Evolutionary conservation across 208 protist species (phyloP).

Genomic region (Acanthamoeba culbertsoni): DNA sequence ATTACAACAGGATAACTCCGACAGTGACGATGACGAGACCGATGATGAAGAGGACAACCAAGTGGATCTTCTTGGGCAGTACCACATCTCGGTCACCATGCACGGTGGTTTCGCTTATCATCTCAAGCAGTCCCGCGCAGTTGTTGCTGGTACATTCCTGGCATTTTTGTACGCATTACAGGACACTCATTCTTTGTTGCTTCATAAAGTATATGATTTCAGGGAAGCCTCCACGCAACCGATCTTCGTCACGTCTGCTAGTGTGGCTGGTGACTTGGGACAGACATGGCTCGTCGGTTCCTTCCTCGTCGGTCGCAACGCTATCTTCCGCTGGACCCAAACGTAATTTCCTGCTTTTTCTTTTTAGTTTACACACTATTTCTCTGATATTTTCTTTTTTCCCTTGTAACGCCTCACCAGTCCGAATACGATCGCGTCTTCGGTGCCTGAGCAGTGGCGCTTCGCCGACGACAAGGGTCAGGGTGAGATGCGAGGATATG

Average conservation of each 20-base stretch:
- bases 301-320: conserved; percentile 6
- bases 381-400: neutral
- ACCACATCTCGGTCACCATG: neutral
- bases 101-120: conserved; percentile 49
- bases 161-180: neutral
- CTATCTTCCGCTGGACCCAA: conserved; percentile 20
- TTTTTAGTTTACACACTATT: neutral
- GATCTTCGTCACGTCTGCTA: neutral
- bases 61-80: neutral
- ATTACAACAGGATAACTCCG: neutral
- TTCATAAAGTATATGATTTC: conserved; percentile 35
- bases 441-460: neutral
- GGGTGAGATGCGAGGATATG: neutral
- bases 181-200: neutral
- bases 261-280: neutral
- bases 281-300: conserved; percentile 51
- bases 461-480: neutral
- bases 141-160: neutral
- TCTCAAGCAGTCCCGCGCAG: neutral
- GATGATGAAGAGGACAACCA: neutral
- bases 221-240: neutral
- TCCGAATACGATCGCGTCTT: neutral
- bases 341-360: neutral
- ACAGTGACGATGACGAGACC: neutral
- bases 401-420: neutral